phyloP scores from a whole-genome alignment of 768 basidiomycete species.

The Russula brevipes region DNA sequence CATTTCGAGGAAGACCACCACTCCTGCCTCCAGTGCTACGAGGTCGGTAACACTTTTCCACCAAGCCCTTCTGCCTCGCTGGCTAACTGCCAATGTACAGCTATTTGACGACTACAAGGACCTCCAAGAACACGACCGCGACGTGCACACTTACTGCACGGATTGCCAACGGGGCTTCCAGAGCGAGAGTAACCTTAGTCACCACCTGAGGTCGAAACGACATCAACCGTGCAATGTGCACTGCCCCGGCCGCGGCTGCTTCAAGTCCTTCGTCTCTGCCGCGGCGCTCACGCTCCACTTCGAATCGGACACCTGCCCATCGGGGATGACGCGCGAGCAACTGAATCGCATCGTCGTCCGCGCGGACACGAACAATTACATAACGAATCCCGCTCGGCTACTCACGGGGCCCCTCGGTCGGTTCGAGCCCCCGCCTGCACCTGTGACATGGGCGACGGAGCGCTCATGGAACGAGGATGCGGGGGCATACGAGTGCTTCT shows the following conservation, averaged over 20 bases:
- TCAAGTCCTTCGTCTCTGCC: constrained; percentile 42
- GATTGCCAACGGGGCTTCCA: constrained; percentile 43
- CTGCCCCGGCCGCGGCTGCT: constrained; percentile 44
- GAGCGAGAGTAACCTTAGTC: constrained; percentile 36
- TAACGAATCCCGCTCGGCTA: constrained; percentile 1
- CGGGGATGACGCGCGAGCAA: constrained; percentile 40
- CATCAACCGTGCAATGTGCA: constrained; percentile 40
- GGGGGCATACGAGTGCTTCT: constrained; percentile 52
- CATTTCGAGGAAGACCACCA: constrained; percentile 10
- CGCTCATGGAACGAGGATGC: constrained; percentile 38
- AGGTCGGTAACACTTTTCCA: neutral
- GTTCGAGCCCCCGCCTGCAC: neutral
- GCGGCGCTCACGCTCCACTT: constrained; percentile 58
- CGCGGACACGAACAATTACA: constrained; percentile 1
- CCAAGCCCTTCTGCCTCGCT: neutral
- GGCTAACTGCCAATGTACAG: neutral
- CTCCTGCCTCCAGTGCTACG: neutral
- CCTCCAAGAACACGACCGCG: constrained; percentile 18
- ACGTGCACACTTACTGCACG: constrained; percentile 39
- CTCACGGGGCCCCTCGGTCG: neutral
- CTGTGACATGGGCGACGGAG: constrained; percentile 32
- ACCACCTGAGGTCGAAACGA: constrained; percentile 50
- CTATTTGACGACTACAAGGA: neutral
- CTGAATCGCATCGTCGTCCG: constrained; percentile 6
- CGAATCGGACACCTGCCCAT: constrained; percentile 53